Conservation (phyloP, 2,329 filamentous ascomycete species). For the Penicillium sp. region DNA sequence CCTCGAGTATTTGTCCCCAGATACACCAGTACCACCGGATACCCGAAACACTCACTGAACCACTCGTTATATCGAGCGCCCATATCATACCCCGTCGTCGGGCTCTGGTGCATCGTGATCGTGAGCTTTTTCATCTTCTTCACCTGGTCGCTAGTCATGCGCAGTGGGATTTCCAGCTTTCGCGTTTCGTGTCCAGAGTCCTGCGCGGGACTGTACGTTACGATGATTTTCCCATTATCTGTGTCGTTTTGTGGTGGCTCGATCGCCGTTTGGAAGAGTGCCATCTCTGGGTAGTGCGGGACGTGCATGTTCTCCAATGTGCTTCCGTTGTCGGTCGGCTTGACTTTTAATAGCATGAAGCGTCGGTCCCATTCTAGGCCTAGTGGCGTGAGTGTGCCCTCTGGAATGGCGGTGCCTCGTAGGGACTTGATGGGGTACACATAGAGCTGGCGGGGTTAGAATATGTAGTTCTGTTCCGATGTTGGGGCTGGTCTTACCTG, state of each 20-base stretch:
- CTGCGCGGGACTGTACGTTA: slow-evolving; percentile 37
- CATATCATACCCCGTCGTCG: slow-evolving; percentile 59
- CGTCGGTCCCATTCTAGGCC: slow-evolving; percentile 62
- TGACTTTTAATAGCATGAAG: slow-evolving; percentile 63
- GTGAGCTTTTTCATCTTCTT: slow-evolving; percentile 47
- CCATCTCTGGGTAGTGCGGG: slow-evolving; percentile 53
- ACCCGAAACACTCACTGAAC: slow-evolving; percentile 64
- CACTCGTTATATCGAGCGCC: slow-evolving; percentile 56
- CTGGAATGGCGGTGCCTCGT: slow-evolving; percentile 54
- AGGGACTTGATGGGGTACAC: slow-evolving; percentile 71
- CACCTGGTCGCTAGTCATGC: slow-evolving; percentile 47
- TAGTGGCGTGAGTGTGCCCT: slow-evolving; percentile 53
- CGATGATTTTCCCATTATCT: slow-evolving; percentile 34
- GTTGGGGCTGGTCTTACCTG: slow-evolving; percentile 22
- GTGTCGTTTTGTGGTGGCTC: slow-evolving; percentile 23
- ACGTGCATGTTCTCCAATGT: slow-evolving; percentile 57
- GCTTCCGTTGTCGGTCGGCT: slow-evolving; percentile 21
- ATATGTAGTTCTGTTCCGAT: neutral
- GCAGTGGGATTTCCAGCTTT: slow-evolving; percentile 53
- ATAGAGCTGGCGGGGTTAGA: slow-evolving; percentile 50
- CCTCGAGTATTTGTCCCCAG: slow-evolving; percentile 57
- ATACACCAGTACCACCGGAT: slow-evolving; percentile 57
- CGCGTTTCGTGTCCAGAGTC: slow-evolving; percentile 21
- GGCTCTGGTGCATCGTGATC: slow-evolving; percentile 57
- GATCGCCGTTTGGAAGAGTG: slow-evolving; percentile 60